phyloP scores from a whole-genome alignment of 2,329 filamentous ascomycete genomes.

The Rutstroemia sp. region DNA sequence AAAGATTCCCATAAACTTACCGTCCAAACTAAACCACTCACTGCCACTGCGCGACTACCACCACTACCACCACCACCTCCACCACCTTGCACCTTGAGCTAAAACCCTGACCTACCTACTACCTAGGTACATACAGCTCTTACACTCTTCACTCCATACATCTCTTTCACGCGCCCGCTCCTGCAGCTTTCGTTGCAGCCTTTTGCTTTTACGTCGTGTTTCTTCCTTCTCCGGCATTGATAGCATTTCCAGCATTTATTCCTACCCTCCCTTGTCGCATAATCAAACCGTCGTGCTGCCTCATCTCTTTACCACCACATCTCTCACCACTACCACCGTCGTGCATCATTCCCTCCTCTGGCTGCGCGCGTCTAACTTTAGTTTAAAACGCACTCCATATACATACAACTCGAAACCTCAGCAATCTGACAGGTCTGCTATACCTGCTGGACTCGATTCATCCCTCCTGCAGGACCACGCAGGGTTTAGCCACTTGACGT shows the following conservation, averaged over 20 bases:
- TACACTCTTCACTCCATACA: background rate
- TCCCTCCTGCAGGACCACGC: conserved; percentile 23
- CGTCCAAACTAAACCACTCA: too few relatives aligned
- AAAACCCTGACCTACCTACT: background rate
- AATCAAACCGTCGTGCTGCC: conserved; percentile 5
- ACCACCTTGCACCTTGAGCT: background rate
- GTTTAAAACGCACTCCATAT: conserved; percentile 4
- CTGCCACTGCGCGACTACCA: background rate
- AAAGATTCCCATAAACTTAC: background rate
- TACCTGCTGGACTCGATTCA: conserved; percentile 18
- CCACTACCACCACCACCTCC: background rate
- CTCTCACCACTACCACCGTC: background rate
- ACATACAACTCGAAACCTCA: conserved; percentile 16
- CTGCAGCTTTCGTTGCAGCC: conserved; percentile 7
- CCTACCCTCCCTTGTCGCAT: conserved; percentile 6
- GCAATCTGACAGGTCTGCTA: conserved; percentile 12
- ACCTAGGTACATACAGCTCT: conserved; percentile 9
- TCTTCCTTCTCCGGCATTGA: conserved; percentile 5
- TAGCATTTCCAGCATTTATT: conserved; percentile 10
- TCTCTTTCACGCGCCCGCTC: background rate
- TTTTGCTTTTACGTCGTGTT: conserved; percentile 2
- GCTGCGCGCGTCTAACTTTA: conserved; percentile 19
- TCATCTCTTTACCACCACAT: conserved; percentile 1
- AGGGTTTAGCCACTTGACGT: conserved; percentile 27
- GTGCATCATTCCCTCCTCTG: conserved; percentile 20